phyloP scores from a whole-genome alignment of 768 basidiomycete species.

The Hypholoma fasciculare region DNA sequence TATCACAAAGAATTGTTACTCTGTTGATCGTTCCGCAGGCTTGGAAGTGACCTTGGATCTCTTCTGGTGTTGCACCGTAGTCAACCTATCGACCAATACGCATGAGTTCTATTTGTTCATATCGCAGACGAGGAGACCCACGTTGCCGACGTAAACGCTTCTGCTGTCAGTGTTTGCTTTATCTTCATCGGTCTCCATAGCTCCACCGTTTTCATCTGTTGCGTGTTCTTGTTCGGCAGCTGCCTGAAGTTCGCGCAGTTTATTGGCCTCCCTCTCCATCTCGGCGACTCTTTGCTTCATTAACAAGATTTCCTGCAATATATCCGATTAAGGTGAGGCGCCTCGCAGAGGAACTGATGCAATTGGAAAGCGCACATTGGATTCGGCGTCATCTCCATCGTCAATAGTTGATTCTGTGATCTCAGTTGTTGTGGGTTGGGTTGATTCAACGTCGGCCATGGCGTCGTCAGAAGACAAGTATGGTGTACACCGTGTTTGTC shows the following conservation, averaged over 20 bases:
- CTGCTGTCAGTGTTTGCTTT: conserved; percentile 76
- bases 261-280: conserved; percentile 91
- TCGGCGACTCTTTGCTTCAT: conserved; percentile 94
- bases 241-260: conserved; percentile 84
- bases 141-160: conserved; percentile 96
- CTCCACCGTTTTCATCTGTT: conserved; percentile 42
- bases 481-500: conserved; percentile 16
- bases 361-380: conserved; percentile 41
- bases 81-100: conserved; percentile 68
- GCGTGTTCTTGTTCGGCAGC: conserved; percentile 60
- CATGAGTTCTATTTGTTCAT: conserved; percentile 7
- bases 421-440: conserved; percentile 37
- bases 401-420: conserved; percentile 43
- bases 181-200: conserved; percentile 85
- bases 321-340: conserved; percentile 16
- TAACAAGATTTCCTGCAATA: conserved; percentile 75
- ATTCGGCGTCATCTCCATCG: conserved; percentile 64
- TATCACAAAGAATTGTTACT: conserved; percentile 98
- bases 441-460: conserved; percentile 56
- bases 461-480: conserved; percentile 13
- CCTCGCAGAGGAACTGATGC: conserved; percentile 3
- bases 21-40: conserved; percentile 98
- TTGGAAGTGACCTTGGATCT: conserved; percentile 96
- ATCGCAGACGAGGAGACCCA: conserved; percentile 45
- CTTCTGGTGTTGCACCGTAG: conserved; percentile 95